Conservation (phyloP, 305 asterid species). For the Caryopteris hybrid region DNA sequence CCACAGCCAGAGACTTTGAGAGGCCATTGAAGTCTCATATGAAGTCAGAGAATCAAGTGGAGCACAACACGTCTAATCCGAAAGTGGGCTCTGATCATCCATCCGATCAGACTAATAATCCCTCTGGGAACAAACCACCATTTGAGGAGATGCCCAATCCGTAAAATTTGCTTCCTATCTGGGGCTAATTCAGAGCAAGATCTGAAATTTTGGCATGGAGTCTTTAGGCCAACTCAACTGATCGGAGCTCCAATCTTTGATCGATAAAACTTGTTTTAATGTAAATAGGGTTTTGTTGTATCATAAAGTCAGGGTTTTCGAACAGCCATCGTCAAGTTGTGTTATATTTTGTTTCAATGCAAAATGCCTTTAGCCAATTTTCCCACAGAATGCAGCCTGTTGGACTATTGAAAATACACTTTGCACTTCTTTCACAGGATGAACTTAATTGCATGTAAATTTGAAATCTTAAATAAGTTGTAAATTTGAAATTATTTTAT, state of each 20-base stretch:
- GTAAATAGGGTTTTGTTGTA: slow-evolving; percentile 21
- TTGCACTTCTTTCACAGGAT: no score
- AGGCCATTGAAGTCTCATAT: slow-evolving; percentile 56
- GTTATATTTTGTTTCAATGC: background rate
- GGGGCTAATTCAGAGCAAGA: background rate
- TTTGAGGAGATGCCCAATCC: slow-evolving; percentile 44
- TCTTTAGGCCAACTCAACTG: background rate
- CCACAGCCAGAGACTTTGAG: slow-evolving; percentile 78
- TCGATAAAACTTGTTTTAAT: slow-evolving; percentile 10
- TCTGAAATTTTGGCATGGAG: slow-evolving; percentile 3
- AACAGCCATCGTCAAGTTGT: background rate
- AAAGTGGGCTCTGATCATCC: slow-evolving; percentile 33
- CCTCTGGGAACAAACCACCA: slow-evolving; percentile 29
- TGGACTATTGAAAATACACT: no score
- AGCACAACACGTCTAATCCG: slow-evolving; percentile 35
- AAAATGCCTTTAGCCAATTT: background rate
- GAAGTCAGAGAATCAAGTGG: slow-evolving; percentile 53
- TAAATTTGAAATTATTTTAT: no score
- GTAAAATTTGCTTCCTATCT: background rate
- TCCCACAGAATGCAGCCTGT: background rate
- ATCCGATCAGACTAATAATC: slow-evolving; percentile 30
- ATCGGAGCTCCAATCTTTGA: slow-evolving; percentile 14
- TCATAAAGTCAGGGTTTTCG: background rate
- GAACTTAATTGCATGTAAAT: no score
- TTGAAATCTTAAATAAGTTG: no score